Conservation (phyloP, 108 stramenopile genomes). For the Parietichytrium sp. region DNA sequence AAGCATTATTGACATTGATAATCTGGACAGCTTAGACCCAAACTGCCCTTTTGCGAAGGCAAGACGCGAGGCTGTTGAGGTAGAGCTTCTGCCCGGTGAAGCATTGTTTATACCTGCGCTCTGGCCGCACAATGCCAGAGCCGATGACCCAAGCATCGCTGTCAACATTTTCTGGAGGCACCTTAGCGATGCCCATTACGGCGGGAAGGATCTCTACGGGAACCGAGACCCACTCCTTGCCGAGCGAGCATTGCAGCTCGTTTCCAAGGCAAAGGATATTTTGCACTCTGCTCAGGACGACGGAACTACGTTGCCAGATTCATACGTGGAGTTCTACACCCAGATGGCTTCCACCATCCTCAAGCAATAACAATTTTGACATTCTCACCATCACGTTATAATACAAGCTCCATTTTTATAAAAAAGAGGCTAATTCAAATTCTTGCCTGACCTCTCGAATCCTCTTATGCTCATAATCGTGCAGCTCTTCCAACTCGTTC, state of each 20-base stretch:
- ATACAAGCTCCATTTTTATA: too few relatives aligned
- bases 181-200: background rate
- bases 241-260: background rate
- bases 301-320: background rate
- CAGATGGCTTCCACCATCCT: background rate
- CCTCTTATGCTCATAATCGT: too few relatives aligned
- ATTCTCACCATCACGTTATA: too few relatives aligned
- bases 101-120: constrained; percentile 34
- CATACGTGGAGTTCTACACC: background rate
- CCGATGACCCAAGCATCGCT: background rate
- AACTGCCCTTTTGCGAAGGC: background rate
- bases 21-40: too few relatives aligned
- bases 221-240: constrained; percentile 33
- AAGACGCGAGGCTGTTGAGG: background rate
- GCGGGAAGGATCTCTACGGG: constrained; percentile 41
- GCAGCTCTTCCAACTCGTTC: too few relatives aligned
- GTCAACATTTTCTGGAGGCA: constrained; percentile 40
- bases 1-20: background rate
- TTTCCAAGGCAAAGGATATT: background rate
- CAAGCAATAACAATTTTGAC: too few relatives aligned
- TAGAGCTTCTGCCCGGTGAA: background rate
- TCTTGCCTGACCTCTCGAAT: too few relatives aligned
- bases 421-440: too few relatives aligned
- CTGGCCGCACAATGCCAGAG: constrained; percentile 13
- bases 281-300: background rate